These are phyloP conservation scores for Mycena vulgaris DNA, from an alignment of 768 basidiomycete species.

Conservation along the genomic window DNA sequence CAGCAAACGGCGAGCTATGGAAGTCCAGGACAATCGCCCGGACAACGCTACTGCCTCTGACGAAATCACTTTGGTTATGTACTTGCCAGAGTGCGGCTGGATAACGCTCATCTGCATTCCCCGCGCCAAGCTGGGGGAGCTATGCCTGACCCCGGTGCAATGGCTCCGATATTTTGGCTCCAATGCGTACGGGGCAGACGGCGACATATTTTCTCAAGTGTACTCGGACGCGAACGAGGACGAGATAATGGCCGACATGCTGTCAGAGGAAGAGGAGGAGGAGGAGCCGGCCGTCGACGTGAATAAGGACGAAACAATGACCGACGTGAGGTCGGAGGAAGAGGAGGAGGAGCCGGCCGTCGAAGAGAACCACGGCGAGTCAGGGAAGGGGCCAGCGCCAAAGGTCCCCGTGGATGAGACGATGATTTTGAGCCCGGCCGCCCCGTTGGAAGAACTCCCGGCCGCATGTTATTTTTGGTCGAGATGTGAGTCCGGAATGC, in stretches of 20 bases:
- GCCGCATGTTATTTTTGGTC: not conserved
- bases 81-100: conserved; percentile 2
- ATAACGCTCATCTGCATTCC: not conserved
- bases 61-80: not conserved
- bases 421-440: not conserved
- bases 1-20: too few relatives aligned
- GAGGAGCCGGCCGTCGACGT: conserved; percentile 1
- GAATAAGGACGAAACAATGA: conserved; percentile 2
- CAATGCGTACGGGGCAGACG: conserved; percentile 14
- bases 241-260: conserved; percentile 2
- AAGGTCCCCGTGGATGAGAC: conserved; percentile 1
- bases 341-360: conserved; percentile 3
- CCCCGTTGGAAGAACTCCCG: conserved; percentile 5
- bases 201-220: conserved; percentile 1
- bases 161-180: conserved; percentile 6
- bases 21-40: too few relatives aligned
- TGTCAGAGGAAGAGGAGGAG: conserved; percentile 1
- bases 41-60: not conserved
- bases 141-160: not conserved
- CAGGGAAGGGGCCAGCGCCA: not conserved
- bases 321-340: not conserved
- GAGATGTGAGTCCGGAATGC: conserved; percentile 3
- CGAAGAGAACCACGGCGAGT: not conserved
- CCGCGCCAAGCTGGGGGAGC: too few relatives aligned
- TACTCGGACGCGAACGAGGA: too few relatives aligned